Conservation (phyloP, 805 yeast species). For the Cyberlindnera sargentensis region DNA sequence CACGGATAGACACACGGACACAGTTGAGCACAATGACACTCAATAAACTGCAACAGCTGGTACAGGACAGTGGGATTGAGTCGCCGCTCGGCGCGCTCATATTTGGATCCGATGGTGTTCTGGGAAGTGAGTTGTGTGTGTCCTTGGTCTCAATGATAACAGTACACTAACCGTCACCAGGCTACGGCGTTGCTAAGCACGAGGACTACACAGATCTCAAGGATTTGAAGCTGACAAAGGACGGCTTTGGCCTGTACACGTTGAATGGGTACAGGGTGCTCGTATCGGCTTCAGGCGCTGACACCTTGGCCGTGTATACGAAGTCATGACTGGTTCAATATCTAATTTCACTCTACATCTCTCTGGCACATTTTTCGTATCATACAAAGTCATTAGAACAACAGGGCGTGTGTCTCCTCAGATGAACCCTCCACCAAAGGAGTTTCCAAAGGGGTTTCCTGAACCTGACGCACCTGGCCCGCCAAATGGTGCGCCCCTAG, state of each 20-base stretch:
- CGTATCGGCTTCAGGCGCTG: constrained; percentile 7
- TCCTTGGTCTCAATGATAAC: background rate
- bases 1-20: background rate
- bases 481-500: background rate
- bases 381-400: background rate
- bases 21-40: background rate
- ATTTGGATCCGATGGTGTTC: constrained; percentile 13
- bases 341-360: background rate
- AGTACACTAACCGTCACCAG: background rate
- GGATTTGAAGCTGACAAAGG: constrained; percentile 13
- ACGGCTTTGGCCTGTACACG: constrained; percentile 12
- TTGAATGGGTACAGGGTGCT: constrained; percentile 8
- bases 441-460: background rate
- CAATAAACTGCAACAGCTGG: constrained; percentile 3
- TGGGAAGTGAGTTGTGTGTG: constrained; percentile 8
- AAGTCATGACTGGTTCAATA: background rate
- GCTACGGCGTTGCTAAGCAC: constrained; percentile 10
- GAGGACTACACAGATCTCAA: constrained; percentile 7
- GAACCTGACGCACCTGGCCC: constrained; percentile 2
- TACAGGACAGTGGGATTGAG: constrained; percentile 10
- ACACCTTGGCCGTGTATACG: constrained; percentile 13
- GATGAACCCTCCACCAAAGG: background rate
- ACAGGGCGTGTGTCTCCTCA: too few relatives aligned
- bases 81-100: constrained; percentile 11
- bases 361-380: too few relatives aligned